phyloP scores from a whole-genome alignment of 495 filamentous ascomycete genomes.

The Penicillium taxi region DNA sequence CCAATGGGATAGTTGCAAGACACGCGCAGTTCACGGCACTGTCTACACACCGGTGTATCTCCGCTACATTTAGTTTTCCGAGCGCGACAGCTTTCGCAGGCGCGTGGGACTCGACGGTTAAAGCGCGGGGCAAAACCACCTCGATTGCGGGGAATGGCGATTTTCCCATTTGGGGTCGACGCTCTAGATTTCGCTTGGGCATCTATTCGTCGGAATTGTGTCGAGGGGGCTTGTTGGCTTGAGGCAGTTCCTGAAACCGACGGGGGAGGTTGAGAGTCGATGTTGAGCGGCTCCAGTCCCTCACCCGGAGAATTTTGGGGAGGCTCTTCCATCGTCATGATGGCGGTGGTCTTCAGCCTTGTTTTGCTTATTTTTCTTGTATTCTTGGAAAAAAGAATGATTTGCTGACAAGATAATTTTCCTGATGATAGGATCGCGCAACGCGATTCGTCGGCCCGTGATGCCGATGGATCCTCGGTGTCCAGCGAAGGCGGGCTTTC shows the following conservation, averaged over 20 bases:
- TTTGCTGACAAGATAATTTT: too few relatives aligned
- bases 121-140: constrained; percentile 26
- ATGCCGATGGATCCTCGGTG: too few relatives aligned
- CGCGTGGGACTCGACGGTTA: constrained; percentile 42
- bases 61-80: constrained; percentile 60
- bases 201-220: neutral
- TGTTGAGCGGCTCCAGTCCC: neutral
- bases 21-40: constrained; percentile 47
- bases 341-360: constrained; percentile 3
- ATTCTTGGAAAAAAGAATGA: neutral
- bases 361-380: too few relatives aligned
- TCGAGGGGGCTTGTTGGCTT: neutral
- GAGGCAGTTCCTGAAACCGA: constrained; percentile 7
- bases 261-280: neutral
- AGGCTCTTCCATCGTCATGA: constrained; percentile 15
- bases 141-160: constrained; percentile 42
- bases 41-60: constrained; percentile 48
- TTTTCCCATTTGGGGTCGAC: constrained; percentile 32
- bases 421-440: neutral
- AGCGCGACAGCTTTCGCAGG: constrained; percentile 66
- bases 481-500: neutral
- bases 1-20: constrained; percentile 48
- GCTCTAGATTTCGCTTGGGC: constrained; percentile 7
- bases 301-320: constrained; percentile 2
- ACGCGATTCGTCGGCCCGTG: constrained; percentile 3